These are phyloP conservation scores for Cryptosporidium parvum DNA, from an alignment of 169 alveolate genomes.

Conservation along the genomic window DNA sequence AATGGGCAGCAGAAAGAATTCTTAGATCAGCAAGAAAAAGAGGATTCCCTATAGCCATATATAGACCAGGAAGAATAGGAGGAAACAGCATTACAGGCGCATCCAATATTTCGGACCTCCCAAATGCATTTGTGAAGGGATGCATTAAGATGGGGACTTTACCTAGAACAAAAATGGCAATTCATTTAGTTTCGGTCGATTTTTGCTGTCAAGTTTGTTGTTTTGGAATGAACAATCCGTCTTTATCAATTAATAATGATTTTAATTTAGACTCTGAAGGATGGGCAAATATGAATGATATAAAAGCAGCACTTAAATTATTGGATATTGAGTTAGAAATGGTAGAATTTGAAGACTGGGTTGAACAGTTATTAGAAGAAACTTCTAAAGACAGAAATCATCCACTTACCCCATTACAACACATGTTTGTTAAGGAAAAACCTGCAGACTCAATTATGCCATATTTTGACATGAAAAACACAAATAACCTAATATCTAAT, in stretches of 20 bases:
- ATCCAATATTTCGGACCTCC: slow-evolving; percentile 63
- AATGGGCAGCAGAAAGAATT: slow-evolving; percentile 73
- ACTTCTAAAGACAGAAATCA: slow-evolving; percentile 41
- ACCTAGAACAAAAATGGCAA: slow-evolving; percentile 63
- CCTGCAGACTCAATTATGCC: slow-evolving; percentile 75
- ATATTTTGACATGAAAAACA: slow-evolving; percentile 57
- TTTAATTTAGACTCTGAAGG: slow-evolving; percentile 52
- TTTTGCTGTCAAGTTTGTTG: slow-evolving; percentile 60
- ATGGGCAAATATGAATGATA: slow-evolving; percentile 51
- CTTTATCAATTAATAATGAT: slow-evolving; percentile 20
- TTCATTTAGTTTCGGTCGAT: slow-evolving; percentile 69
- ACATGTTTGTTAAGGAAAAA: slow-evolving; percentile 61
- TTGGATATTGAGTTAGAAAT: slow-evolving; percentile 21
- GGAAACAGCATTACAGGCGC: slow-evolving; percentile 70
- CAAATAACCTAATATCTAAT: slow-evolving; percentile 13
- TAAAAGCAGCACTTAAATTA: slow-evolving; percentile 21
- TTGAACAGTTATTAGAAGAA: not conserved
- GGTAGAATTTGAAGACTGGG: slow-evolving; percentile 63
- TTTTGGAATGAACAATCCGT: slow-evolving; percentile 29
- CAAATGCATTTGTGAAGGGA: slow-evolving; percentile 74
- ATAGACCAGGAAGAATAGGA: slow-evolving; percentile 74
- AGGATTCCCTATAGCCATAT: slow-evolving; percentile 55
- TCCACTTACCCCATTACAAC: slow-evolving; percentile 66
- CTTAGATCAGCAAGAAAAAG: slow-evolving; percentile 42
- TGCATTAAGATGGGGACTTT: slow-evolving; percentile 60